phyloP scores from a whole-genome alignment of 257 asterid species.

The Mitragyna speciosa region DNA sequence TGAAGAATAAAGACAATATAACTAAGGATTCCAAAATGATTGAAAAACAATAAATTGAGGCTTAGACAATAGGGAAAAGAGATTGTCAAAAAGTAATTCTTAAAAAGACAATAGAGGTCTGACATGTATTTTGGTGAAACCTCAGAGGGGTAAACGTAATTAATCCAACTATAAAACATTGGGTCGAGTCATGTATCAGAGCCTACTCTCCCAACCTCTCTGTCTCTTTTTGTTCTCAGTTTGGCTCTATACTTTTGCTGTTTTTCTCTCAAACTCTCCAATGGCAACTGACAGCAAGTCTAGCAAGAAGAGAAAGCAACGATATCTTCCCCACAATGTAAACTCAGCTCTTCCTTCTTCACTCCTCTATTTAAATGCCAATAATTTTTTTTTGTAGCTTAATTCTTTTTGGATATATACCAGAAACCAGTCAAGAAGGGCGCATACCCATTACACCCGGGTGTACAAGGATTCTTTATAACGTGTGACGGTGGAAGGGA shows the following conservation, averaged over 20 bases:
- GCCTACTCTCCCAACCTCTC: too few species aligned
- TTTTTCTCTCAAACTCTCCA: slow-evolving; percentile 3
- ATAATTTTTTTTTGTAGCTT: neutral
- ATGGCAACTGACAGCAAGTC: slow-evolving; percentile 71
- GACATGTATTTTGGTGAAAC: too few species aligned
- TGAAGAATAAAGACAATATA: too few species aligned
- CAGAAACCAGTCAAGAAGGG: slow-evolving; percentile 89
- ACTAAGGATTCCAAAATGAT: too few species aligned
- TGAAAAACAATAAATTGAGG: too few species aligned
- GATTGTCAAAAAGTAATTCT: too few species aligned
- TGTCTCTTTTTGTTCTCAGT: neutral
- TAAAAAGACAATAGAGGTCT: too few species aligned
- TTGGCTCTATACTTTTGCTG: neutral
- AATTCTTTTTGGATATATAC: slow-evolving; percentile 9
- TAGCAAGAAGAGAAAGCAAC: slow-evolving; percentile 64
- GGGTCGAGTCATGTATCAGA: too few species aligned
- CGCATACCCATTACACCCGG: slow-evolving; percentile 73
- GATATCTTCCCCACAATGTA: slow-evolving; percentile 75
- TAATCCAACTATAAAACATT: too few species aligned
- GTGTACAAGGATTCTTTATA: slow-evolving; percentile 87
- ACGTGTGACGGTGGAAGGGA: slow-evolving; percentile 98
- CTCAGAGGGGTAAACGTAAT: too few species aligned
- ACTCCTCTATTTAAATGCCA: neutral
- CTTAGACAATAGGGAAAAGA: too few species aligned
- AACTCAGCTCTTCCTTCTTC: neutral